These are phyloP conservation scores for Candida corydali DNA, from an alignment of 805 yeast species.

Conservation along the genomic window DNA sequence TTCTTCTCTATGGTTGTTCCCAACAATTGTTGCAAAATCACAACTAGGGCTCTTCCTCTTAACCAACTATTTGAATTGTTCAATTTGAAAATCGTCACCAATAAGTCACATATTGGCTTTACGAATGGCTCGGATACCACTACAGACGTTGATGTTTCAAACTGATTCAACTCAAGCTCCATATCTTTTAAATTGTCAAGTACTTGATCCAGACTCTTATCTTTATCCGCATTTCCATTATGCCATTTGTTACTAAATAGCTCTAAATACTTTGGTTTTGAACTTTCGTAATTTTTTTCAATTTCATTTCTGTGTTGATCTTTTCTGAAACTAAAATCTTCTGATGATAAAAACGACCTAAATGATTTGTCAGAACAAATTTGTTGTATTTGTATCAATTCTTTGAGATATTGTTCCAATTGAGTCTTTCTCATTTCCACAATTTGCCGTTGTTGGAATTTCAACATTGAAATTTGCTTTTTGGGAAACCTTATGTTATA, in stretches of 20 bases:
- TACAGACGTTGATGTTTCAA: constrained; percentile 33
- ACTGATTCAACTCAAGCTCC: constrained; percentile 51
- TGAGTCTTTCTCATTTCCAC: constrained; percentile 60
- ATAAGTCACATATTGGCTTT: constrained; percentile 75
- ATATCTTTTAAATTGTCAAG: constrained; percentile 40
- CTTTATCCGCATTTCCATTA: neutral
- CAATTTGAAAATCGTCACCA: constrained; percentile 66
- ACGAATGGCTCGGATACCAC: constrained; percentile 49
- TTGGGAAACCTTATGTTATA: constrained; percentile 52
- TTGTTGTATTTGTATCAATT: constrained; percentile 54
- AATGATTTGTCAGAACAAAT: constrained; percentile 74
- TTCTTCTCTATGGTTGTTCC: constrained; percentile 85
- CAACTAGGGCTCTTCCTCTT: constrained; percentile 77
- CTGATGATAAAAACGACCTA: constrained; percentile 75
- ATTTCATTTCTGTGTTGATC: constrained; percentile 21
- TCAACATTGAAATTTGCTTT: constrained; percentile 56
- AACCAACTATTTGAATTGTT: constrained; percentile 69
- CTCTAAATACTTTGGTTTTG: constrained; percentile 18
- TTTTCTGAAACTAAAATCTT: constrained; percentile 42
- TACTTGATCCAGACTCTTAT: constrained; percentile 13
- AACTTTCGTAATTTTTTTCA: constrained; percentile 14
- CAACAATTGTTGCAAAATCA: constrained; percentile 76
- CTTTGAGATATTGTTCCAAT: constrained; percentile 59
- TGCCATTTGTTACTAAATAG: constrained; percentile 16
- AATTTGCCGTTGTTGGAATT: constrained; percentile 60